Evolutionary conservation across 2,329 filamentous ascomycete genomes (phyloP), one percentile per base, ranked within the genome.

Genomic region (Beauveria rudraprayagi): DNA sequence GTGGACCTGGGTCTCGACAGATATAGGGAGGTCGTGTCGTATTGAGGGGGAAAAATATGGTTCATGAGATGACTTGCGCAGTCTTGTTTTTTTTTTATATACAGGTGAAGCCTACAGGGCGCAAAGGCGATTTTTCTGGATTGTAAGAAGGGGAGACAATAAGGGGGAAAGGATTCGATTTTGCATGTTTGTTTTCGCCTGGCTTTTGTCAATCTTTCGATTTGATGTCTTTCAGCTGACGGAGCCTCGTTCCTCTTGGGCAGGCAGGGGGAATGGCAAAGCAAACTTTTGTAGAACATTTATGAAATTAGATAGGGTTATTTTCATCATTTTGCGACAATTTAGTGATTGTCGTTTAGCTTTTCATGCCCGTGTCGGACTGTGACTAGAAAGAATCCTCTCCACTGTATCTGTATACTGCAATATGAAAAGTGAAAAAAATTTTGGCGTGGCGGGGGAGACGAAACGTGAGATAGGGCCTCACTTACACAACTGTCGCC

Each of bases 1-100:
- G 82, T 86, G 40, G 84, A 89, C 63, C 77, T 91, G 66, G 87
- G 88, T 65, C 78, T 87, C 67, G 81, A 82, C 60, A 90, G 90
- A 68, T 91, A 90, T 71, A 79, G 80, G 62, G 81, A 82, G 61
- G 78, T 89, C 46, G 85, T 88, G 82, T 81, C 76, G 5, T 73
- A 75, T 56, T 76, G 64, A 58, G 28, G 24, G 22, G 22, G 60
- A 54, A 55, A 37, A 26, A 4, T n/a, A 4, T n/a, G 41, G 26
- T 46, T 60, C 40, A 53, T n/a, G 41, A 60, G n/a, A 53, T 59
- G 34, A 59, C n/a, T 53, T 46, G 47, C 26, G 28, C 24, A 19
- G 16, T 37, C 34, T 43, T 43, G 17, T 22, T 34, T 40, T 60
- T 60, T 41, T 52, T 22, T 60, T 52, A 40, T 56, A 51, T 56